Conservation (phyloP, 257 asterid genomes). For the Eustoma russellianum region DNA sequence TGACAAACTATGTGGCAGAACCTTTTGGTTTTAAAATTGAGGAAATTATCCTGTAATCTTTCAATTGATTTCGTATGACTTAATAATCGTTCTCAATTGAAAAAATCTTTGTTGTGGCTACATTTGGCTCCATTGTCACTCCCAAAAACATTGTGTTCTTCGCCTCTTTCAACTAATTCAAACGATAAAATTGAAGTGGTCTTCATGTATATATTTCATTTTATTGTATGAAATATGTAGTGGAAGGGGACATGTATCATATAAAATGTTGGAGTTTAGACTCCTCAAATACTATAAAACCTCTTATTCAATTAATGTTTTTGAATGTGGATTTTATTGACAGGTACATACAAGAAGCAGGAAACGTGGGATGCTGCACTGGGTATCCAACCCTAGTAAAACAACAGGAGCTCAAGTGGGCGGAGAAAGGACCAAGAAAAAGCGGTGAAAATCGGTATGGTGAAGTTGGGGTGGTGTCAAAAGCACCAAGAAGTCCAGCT, state of each 20-base stretch:
- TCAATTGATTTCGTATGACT: no score
- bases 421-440: constrained; percentile 64
- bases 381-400: constrained; percentile 49
- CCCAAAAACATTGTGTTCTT: no score
- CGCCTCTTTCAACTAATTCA: no score
- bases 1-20: no score
- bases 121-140: no score
- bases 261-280: not conserved
- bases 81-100: no score
- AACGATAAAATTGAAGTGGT: no score
- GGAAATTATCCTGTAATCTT: no score
- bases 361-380: constrained; percentile 52
- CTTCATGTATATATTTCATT: no score
- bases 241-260: no score
- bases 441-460: constrained; percentile 33
- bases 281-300: not conserved
- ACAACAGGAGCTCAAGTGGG: constrained; percentile 79
- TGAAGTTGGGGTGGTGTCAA: constrained; percentile 33
- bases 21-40: no score
- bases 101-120: no score
- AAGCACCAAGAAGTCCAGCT: constrained; percentile 30
- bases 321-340: not conserved
- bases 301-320: not conserved
- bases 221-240: not conserved
- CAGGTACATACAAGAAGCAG: constrained; percentile 69